Base-by-base conservation (phyloP, 2,329 filamentous ascomycete species). In the Pseudogymnoascus sp. region DNA sequence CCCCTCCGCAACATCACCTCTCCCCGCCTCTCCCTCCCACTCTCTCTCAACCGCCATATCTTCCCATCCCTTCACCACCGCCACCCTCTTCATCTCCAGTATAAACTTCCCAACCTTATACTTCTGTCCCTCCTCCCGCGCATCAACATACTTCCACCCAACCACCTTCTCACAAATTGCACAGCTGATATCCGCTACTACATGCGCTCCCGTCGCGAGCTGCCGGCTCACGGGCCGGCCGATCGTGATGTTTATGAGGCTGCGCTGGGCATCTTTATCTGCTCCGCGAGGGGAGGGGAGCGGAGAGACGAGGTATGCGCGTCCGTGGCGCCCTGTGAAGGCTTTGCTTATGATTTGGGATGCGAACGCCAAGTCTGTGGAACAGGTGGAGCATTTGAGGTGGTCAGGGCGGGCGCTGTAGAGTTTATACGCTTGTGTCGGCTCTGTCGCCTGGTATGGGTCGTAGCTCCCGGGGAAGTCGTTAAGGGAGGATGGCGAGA, bases 31-130 rank as follows among this genome's bases (percentile, higher is more conserved):
- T 59, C 62, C 63, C 39, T 68, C 66, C 59, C 58, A 33, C 13
- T 26, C 21, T 39, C 6, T 58, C 17, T 39, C 24, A 6, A 17
- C 35, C 24, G 24, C 62, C 7, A 70, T 70, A 61, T 81, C 79
- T 66, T 82, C 84, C 84, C 84, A 87, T 60, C 72, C 75, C 35
- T 78, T 76, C 50, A 77, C 75, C 10, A 78, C 75, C 24, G 81
- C 76, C 13, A 86, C 80, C 60, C 82, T 75, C 70, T 81, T 79
- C 39, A 80, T 83, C 74, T 88, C 85, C 39, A 88, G 71, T 31
- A 88, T 87, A 69, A 83, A 88, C 71, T 87, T 88, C 66, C 84
- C 84, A 58, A 87, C 77, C 72, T 88, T 88, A 76, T 88, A 88
- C 69, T 78, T 79, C 71, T 88, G 85, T 54, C 76, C 73, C 61